phyloP scores from a whole-genome alignment of 768 basidiomycete species.

The Suillus brevipes region DNA sequence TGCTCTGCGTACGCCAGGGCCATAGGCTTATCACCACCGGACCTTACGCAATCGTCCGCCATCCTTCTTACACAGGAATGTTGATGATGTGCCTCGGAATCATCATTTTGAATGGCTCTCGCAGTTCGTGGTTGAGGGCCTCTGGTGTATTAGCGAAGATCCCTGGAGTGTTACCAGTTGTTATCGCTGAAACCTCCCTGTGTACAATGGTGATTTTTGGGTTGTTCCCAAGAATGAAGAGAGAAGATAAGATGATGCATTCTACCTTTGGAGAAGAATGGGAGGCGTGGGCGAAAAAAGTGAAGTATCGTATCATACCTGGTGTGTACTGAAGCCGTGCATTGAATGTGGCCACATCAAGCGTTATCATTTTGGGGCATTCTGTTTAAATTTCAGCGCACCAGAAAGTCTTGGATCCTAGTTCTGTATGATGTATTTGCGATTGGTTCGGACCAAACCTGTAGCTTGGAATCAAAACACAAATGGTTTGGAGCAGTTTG shows the following conservation, averaged over 20 bases:
- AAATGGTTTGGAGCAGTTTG: not conserved
- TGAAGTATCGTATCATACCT: slow-evolving; percentile 35
- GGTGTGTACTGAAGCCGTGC: slow-evolving; percentile 25
- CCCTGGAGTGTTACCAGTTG: not conserved
- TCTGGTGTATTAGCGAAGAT: slow-evolving; percentile 12
- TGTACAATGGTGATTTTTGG: not conserved
- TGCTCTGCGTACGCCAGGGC: slow-evolving; percentile 15
- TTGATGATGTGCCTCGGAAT: slow-evolving; percentile 7
- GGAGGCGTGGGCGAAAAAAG: slow-evolving; percentile 31
- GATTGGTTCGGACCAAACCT: not conserved
- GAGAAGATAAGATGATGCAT: slow-evolving; percentile 34
- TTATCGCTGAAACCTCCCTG: not conserved
- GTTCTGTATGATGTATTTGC: slow-evolving; percentile 23
- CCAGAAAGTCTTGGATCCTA: not conserved
- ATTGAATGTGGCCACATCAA: not conserved
- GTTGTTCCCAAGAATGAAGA: slow-evolving; percentile 1
- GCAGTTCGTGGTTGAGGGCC: slow-evolving; percentile 15
- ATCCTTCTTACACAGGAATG: slow-evolving; percentile 25
- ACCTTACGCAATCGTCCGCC: slow-evolving; percentile 23
- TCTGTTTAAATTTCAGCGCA: not conserved
- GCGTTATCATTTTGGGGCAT: not conserved
- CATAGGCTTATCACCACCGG: slow-evolving; percentile 20
- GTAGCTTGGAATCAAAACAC: not conserved
- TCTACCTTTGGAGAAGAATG: slow-evolving; percentile 34
- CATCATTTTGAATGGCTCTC: slow-evolving; percentile 6